Conservation (phyloP, 1,284 basidiomycete species). For the Ceratobasidium sp. region DNA sequence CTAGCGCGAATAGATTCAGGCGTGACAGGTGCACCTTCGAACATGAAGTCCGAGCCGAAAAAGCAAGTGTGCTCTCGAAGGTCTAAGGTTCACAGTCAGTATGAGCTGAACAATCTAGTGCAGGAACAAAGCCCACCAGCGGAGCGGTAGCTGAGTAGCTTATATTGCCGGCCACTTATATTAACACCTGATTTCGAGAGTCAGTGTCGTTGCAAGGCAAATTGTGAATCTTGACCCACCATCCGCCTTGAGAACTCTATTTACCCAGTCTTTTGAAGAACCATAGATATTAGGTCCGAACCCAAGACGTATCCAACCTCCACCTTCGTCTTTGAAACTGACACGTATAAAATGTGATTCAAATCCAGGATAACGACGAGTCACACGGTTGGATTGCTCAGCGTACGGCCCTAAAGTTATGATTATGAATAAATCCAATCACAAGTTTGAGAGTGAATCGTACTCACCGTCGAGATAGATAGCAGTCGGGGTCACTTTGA, state of each 20-base stretch:
- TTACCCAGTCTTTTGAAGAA: conserved; percentile 34
- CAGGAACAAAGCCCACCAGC: conserved; percentile 41
- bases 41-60: conserved; percentile 21
- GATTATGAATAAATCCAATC: not conserved
- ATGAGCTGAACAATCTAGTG: no score
- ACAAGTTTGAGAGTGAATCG: not conserved
- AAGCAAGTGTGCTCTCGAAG: conserved; percentile 26
- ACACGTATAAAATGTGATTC: conserved; percentile 47
- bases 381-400: conserved; percentile 46
- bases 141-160: conserved; percentile 34
- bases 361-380: conserved; percentile 34
- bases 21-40: not conserved
- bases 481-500: conserved; percentile 42
- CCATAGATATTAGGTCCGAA: conserved; percentile 35
- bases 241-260: conserved; percentile 25
- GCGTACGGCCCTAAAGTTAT: conserved; percentile 35
- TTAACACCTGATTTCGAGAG: conserved; percentile 12
- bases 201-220: not conserved
- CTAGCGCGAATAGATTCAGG: conserved; percentile 3
- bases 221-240: not conserved
- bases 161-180: conserved; percentile 31
- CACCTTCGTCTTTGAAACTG: conserved; percentile 44
- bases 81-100: no score
- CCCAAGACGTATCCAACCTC: conserved; percentile 28
- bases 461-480: conserved; percentile 25